Percentiles rank a stretch among this genome's conserved stretches.
These are phyloP conservation scores for Strobilomyces confusus DNA, from an alignment of 768 basidiomycete species.

Conservation along the genomic window DNA sequence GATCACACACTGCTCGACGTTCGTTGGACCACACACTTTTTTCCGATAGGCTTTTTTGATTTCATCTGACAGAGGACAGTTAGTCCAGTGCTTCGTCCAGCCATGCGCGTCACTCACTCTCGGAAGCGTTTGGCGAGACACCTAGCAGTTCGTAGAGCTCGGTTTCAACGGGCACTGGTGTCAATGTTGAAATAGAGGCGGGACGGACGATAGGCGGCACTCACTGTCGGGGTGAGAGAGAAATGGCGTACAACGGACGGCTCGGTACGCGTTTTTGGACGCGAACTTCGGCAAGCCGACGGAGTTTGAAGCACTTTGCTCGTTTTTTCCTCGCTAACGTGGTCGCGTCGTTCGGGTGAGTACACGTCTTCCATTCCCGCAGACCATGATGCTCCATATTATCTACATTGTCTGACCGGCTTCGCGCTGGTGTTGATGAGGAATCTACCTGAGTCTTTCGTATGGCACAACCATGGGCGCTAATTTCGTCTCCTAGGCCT, in stretches of 20 bases:
- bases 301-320: slow-evolving; percentile 30
- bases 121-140: slow-evolving; percentile 61
- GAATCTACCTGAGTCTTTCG: slow-evolving; percentile 24
- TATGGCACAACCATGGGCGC: slow-evolving; percentile 9
- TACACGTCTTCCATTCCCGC: background rate
- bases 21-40: slow-evolving; percentile 54
- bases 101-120: slow-evolving; percentile 46
- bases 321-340: background rate
- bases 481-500: slow-evolving; percentile 27
- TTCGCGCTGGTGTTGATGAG: slow-evolving; percentile 49
- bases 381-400: slow-evolving; percentile 59
- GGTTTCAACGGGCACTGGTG: slow-evolving; percentile 68
- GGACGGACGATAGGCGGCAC: slow-evolving; percentile 10
- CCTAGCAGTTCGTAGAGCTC: slow-evolving; percentile 85
- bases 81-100: slow-evolving; percentile 4
- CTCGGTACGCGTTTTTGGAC: slow-evolving; percentile 28
- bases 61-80: slow-evolving; percentile 48
- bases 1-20: slow-evolving; percentile 1
- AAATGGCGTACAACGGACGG: background rate
- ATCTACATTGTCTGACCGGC: slow-evolving; percentile 92
- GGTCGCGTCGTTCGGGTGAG: slow-evolving; percentile 17
- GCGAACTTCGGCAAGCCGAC: slow-evolving; percentile 27
- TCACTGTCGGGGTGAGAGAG: slow-evolving; percentile 21
- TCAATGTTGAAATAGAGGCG: slow-evolving; percentile 1
- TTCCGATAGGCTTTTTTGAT: slow-evolving; percentile 93